Conservation (phyloP, 2,329 filamentous ascomycete genomes). For the Tolypocladium pustulatum region DNA sequence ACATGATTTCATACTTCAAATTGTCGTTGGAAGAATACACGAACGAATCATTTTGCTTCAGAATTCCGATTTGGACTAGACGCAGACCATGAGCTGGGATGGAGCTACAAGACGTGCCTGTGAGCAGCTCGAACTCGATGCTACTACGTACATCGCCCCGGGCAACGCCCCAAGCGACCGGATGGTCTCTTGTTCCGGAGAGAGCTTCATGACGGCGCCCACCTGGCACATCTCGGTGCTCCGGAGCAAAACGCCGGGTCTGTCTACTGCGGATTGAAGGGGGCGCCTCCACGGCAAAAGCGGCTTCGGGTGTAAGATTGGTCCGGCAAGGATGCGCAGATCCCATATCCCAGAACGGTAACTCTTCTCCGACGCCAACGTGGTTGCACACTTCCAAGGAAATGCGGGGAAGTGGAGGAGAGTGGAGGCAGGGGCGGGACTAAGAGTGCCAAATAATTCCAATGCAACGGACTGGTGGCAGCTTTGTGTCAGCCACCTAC, state of each 20-base stretch:
- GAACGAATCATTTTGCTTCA: neutral
- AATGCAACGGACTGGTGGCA: neutral
- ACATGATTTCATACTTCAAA: neutral
- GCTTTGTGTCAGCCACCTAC: neutral
- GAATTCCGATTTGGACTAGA: too few relatives aligned
- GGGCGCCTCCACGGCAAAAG: neutral
- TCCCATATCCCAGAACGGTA: neutral
- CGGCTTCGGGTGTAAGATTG: neutral
- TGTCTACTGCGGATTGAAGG: neutral
- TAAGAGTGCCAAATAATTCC: neutral
- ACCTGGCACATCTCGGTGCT: neutral
- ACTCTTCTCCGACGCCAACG: neutral
- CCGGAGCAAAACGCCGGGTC: neutral
- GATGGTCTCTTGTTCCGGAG: neutral
- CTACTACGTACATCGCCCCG: too few relatives aligned
- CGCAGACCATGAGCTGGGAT: too few relatives aligned
- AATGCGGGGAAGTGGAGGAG: neutral
- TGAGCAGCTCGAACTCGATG: neutral
- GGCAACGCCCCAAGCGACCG: too few relatives aligned
- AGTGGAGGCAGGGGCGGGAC: neutral
- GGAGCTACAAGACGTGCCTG: too few relatives aligned
- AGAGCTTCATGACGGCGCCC: neutral
- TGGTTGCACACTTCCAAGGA: too few relatives aligned
- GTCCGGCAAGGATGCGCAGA: neutral
- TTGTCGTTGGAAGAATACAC: neutral